Evolutionary conservation across 129 eudicot species (phyloP).

Genomic region (Calendula officinalis): DNA sequence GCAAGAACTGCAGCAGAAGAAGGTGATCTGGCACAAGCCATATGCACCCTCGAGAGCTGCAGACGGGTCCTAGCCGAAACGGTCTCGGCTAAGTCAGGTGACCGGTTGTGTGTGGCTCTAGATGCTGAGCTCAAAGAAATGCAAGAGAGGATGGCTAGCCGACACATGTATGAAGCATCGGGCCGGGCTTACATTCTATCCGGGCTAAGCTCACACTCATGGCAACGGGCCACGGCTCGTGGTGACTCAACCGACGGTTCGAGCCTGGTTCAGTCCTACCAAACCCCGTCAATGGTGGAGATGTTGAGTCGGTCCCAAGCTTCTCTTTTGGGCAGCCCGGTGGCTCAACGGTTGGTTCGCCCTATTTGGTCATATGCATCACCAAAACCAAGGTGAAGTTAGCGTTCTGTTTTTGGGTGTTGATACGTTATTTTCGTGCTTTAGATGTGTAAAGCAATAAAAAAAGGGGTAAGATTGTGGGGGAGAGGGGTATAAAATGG

Average conservation of each 20-base stretch:
- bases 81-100: constrained; percentile 58
- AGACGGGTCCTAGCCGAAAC: constrained; percentile 46
- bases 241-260: constrained; percentile 82
- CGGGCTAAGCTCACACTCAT: constrained; percentile 88
- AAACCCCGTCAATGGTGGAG: constrained; percentile 79
- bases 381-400: constrained; percentile 54
- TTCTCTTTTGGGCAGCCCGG: constrained; percentile 56
- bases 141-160: constrained; percentile 80
- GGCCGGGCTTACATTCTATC: constrained; percentile 80
- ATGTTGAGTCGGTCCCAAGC: constrained; percentile 85
- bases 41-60: constrained; percentile 51
- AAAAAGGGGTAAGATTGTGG: constrained; percentile 25
- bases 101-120: constrained; percentile 55
- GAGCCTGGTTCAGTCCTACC: constrained; percentile 66
- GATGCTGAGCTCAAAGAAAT: constrained; percentile 81
- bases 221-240: constrained; percentile 94
- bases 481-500: constrained; percentile 32
- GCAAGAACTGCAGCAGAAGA: constrained; percentile 68
- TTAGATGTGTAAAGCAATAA: constrained; percentile 49
- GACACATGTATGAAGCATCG: constrained; percentile 74
- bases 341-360: constrained; percentile 46
- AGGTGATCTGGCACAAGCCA: constrained; percentile 63
- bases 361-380: constrained; percentile 55
- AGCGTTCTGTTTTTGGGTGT: constrained; percentile 38
- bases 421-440: constrained; percentile 32